A percentile compares a stretch with the other conserved stretches of the same genome.
phyloP scores from a whole-genome alignment of 2,329 filamentous ascomycete species.

The Microdochium trichocladiopsis region DNA sequence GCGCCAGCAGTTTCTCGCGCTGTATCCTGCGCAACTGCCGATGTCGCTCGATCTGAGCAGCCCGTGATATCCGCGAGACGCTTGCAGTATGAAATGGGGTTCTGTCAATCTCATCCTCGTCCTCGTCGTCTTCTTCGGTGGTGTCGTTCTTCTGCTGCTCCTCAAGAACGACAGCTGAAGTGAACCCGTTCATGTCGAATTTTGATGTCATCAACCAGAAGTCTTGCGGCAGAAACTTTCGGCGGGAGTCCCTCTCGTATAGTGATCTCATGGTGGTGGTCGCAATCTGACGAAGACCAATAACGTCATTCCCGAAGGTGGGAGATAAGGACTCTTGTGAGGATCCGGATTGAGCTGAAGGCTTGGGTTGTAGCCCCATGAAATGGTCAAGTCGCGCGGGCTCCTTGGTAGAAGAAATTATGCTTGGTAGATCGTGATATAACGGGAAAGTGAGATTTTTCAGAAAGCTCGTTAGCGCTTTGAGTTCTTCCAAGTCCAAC shows the following conservation, averaged over 20 bases:
- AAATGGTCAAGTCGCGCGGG: slow-evolving; percentile 10
- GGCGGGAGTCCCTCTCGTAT: slow-evolving; percentile 87
- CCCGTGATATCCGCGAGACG: slow-evolving; percentile 53
- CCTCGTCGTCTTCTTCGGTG: slow-evolving; percentile 54
- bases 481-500: slow-evolving; percentile 64
- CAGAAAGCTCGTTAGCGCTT: slow-evolving; percentile 70
- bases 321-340: slow-evolving; percentile 3
- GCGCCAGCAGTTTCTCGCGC: slow-evolving; percentile 65
- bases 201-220: slow-evolving; percentile 92
- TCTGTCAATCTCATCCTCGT: slow-evolving; percentile 17
- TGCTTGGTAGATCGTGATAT: slow-evolving; percentile 73
- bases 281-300: slow-evolving; percentile 72
- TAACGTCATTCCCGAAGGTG: slow-evolving; percentile 59
- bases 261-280: slow-evolving; percentile 79
- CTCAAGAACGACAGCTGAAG: slow-evolving; percentile 78
- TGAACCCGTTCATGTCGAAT: slow-evolving; percentile 85
- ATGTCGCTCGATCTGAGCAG: slow-evolving; percentile 56
- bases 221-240: slow-evolving; percentile 71
- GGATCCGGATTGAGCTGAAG: not conserved
- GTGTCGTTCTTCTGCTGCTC: slow-evolving; percentile 71
- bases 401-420: slow-evolving; percentile 24
- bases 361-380: slow-evolving; percentile 7
- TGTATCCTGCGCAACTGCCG: slow-evolving; percentile 61
- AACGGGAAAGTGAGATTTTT: slow-evolving; percentile 87
- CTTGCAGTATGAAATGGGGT: slow-evolving; percentile 29